These are phyloP conservation scores for Dioscorea alata DNA, from an alignment of 106 monocot species.

Conservation along the genomic window DNA sequence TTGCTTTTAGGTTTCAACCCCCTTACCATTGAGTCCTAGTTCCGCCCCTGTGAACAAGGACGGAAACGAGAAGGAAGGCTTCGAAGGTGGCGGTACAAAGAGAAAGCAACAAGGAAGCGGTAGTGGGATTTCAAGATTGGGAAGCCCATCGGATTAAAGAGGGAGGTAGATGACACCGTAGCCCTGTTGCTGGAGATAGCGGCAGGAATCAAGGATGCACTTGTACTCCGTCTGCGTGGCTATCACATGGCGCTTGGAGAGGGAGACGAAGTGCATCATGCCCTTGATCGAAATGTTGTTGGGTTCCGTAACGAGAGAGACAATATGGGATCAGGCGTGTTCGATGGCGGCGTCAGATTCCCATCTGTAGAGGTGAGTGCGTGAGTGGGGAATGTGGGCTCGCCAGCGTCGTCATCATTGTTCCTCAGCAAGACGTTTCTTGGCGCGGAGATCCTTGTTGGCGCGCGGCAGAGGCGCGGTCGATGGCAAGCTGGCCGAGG, in stretches of 20 bases:
- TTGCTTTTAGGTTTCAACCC: too few relatives aligned
- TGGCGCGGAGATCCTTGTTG: slow-evolving; percentile 82
- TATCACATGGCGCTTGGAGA: slow-evolving; percentile 65
- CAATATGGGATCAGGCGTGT: slow-evolving; percentile 66
- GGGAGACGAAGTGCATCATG: slow-evolving; percentile 73
- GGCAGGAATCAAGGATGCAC: slow-evolving; percentile 98
- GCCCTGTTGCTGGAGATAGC: slow-evolving; percentile 93
- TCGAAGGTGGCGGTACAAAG: slow-evolving; percentile 47
- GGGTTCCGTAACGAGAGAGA: slow-evolving; percentile 78
- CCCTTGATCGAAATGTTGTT: slow-evolving; percentile 98
- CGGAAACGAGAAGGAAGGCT: too few relatives aligned
- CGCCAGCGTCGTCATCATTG: too few relatives aligned
- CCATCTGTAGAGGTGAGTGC: slow-evolving; percentile 98
- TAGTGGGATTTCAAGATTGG: slow-evolving; percentile 61
- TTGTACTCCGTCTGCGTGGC: slow-evolving; percentile 99
- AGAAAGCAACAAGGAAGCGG: too few relatives aligned
- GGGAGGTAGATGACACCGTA: slow-evolving; percentile 91
- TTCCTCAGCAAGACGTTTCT: slow-evolving; percentile 73
- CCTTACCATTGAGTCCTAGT: too few relatives aligned
- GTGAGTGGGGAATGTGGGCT: slow-evolving; percentile 97
- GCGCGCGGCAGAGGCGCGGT: slow-evolving; percentile 76
- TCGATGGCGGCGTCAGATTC: slow-evolving; percentile 95
- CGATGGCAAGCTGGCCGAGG: slow-evolving; percentile 92
- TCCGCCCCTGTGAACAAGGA: too few relatives aligned
- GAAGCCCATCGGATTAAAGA: slow-evolving; percentile 63